These are phyloP conservation scores for Candida dendrica DNA, from an alignment of 805 yeast species.

Conservation along the genomic window DNA sequence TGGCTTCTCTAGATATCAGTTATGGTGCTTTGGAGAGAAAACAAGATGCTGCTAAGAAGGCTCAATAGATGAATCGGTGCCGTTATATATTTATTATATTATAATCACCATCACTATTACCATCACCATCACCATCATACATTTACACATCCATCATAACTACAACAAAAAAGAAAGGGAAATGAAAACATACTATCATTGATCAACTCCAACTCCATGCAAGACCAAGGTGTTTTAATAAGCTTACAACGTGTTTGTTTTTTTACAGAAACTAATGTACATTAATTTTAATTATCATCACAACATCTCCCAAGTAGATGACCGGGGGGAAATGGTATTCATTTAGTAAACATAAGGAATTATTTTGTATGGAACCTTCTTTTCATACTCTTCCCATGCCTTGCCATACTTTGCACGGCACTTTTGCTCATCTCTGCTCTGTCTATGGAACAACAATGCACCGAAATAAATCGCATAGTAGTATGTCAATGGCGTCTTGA, in stretches of 20 bases:
- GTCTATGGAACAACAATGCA: constrained; percentile 77
- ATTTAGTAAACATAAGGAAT: constrained; percentile 75
- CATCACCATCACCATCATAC: background rate
- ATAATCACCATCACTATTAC: background rate
- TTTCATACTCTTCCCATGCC: constrained; percentile 79
- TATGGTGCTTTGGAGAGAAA: constrained; percentile 77
- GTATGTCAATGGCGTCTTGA: constrained; percentile 74
- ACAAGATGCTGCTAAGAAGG: constrained; percentile 40
- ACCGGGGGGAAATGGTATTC: background rate
- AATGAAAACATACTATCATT: no score
- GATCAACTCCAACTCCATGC: no score
- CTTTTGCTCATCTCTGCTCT: constrained; percentile 84
- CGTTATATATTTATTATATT: no score
- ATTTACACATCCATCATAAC: no score
- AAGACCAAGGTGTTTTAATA: no score
- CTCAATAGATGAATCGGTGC: constrained; percentile 6
- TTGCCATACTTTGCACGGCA: constrained; percentile 82
- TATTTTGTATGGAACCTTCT: constrained; percentile 78
- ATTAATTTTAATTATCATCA: background rate
- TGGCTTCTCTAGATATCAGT: constrained; percentile 63
- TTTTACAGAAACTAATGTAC: background rate
- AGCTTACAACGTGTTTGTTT: background rate
- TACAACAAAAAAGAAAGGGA: no score
- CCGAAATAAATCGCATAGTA: constrained; percentile 84
- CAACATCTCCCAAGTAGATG: no score